phyloP scores from a whole-genome alignment of 768 basidiomycete species.

The Tricholoma matsutake region DNA sequence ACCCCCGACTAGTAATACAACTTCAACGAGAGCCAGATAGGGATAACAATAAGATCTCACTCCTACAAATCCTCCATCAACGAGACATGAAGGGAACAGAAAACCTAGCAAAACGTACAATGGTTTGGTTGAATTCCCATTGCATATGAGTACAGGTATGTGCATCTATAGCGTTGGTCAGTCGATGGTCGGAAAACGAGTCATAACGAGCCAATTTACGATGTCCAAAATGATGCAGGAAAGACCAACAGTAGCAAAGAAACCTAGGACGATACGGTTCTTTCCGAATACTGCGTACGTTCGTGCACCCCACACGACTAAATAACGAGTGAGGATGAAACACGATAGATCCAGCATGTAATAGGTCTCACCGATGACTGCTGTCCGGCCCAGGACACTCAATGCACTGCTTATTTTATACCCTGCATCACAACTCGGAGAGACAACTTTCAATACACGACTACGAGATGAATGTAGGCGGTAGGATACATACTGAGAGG shows the following conservation, averaged over 20 bases:
- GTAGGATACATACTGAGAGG: neutral
- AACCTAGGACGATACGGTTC: constrained; percentile 17
- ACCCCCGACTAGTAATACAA: constrained; percentile 15
- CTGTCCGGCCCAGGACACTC: constrained; percentile 28
- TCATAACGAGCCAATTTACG: constrained; percentile 11
- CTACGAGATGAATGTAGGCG: neutral
- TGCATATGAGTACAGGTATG: constrained; percentile 20
- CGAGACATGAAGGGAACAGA: neutral
- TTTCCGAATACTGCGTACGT: constrained; percentile 25
- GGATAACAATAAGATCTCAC: neutral
- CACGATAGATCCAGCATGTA: neutral
- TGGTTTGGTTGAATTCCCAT: constrained; percentile 19
- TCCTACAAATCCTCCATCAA: neutral
- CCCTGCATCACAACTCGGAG: constrained; percentile 22
- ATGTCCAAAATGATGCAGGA: constrained; percentile 23
- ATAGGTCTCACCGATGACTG: constrained; percentile 21
- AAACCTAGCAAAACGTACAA: neutral
- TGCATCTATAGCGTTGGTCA: constrained; percentile 14
- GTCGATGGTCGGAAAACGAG: neutral
- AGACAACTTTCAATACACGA: neutral
- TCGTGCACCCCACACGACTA: constrained; percentile 10
- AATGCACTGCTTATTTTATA: constrained; percentile 26
- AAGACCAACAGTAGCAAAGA: constrained; percentile 21
- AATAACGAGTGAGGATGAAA: neutral
- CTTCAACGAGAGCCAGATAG: neutral